These are phyloP conservation scores for Naganishia kalamii DNA, from an alignment of 768 basidiomycete species.

Conservation along the genomic window DNA sequence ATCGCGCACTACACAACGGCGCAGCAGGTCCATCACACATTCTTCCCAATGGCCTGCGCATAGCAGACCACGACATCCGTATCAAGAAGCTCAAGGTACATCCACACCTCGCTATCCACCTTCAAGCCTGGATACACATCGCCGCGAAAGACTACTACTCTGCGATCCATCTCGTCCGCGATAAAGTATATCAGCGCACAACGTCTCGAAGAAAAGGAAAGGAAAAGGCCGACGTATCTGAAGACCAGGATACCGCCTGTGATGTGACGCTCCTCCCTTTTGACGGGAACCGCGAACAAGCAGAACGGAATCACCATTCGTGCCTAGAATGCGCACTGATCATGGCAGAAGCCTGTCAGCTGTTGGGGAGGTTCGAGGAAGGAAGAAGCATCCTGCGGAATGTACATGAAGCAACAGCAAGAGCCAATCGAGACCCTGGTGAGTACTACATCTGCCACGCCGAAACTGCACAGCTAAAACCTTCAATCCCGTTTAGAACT, in stretches of 20 bases:
- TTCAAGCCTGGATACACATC: constrained; percentile 12
- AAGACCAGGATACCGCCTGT: neutral
- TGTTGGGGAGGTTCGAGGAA: constrained; percentile 19
- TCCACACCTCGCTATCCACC: constrained; percentile 18
- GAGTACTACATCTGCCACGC: neutral
- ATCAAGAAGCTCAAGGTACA: constrained; percentile 6
- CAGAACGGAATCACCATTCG: constrained; percentile 19
- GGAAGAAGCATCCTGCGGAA: constrained; percentile 11
- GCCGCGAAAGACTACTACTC: constrained; percentile 17
- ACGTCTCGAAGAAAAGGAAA: neutral
- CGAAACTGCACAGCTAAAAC: neutral
- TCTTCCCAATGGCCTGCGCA: neutral
- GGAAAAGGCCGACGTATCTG: neutral
- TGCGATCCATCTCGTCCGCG: constrained; percentile 16
- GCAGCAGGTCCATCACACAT: neutral
- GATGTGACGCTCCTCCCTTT: neutral
- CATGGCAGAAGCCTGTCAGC: constrained; percentile 35
- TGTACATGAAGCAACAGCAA: constrained; percentile 2
- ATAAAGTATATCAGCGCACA: neutral
- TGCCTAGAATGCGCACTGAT: constrained; percentile 39
- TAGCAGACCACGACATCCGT: neutral
- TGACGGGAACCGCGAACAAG: neutral
- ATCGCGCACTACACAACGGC: neutral
- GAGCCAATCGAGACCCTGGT: neutral
- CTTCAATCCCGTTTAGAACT: neutral